Base-by-base conservation (phyloP, 2,329 filamentous ascomycete genomes). In the Diaporthe vaccinii region DNA sequence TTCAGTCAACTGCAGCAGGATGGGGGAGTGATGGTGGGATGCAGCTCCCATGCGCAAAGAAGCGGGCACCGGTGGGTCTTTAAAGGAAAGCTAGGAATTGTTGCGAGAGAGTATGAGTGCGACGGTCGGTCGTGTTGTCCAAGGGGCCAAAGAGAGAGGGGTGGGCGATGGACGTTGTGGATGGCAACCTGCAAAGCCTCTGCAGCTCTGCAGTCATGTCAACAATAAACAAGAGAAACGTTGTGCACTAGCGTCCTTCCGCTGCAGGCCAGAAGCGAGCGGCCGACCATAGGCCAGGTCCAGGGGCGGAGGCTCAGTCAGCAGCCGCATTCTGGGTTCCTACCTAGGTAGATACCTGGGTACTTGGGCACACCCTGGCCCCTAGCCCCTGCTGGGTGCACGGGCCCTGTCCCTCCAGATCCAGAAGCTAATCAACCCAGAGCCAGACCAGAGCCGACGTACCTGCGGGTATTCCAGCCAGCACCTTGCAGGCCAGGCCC, bases 201-300 rank as follows among this genome's bases (percentile, higher is more conserved):
- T 68, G 46, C 62, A 51, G 44, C 28, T 36, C 12, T 46, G 62
- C 44, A 68, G 67, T 53, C 65, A 68, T 58, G 53, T 72, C 57
- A 59, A 67, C 59, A 67, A 57, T 73, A 61, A 73, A 67, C 58
- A 73, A 57, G 53, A 51, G 49, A 73, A 55, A 41, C n/a, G 36
- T 25, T 34, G 65, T 36, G 46, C 65, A 34, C 46, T 68, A 68
- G 65, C 46, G 65, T 58, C n/a, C 51, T 46, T 58, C 8, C n/a
- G 12, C 44, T 39, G 46, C 15, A 39, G 70, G 70, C 70, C 61
- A 46, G 59, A 44, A 8, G 39, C 36, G 36, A 39, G 36, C 36
- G 36, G 36, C 36, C 36, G 36, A 39, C 12, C 10, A 39, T 14
- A 39, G 36, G 36, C 36, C 36, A 39, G 36, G 36, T 39, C 14